phyloP scores from a whole-genome alignment of 2,329 filamentous ascomycete genomes.

The Fusarium lateritium region DNA sequence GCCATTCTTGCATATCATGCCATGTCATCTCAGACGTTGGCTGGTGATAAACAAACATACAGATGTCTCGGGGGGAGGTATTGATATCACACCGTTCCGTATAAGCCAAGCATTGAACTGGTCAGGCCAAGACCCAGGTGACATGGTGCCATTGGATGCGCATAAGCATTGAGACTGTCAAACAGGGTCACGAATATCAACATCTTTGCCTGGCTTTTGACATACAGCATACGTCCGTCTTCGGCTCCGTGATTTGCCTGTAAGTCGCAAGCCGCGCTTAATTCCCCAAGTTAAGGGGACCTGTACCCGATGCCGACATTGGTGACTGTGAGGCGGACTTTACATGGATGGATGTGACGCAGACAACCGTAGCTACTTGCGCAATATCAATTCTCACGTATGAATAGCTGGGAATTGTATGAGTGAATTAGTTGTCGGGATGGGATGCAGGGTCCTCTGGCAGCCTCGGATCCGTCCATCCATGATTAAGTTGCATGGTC shows the following conservation, averaged over 20 bases:
- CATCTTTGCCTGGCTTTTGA: not conserved
- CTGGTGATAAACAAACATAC: slow-evolving; percentile 1
- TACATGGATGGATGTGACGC: slow-evolving; percentile 22
- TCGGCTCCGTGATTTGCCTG: slow-evolving; percentile 23
- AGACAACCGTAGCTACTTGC: slow-evolving; percentile 17
- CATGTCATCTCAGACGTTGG: slow-evolving; percentile 1
- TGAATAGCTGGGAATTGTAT: slow-evolving; percentile 41
- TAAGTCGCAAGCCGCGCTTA: slow-evolving; percentile 23
- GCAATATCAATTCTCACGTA: slow-evolving; percentile 21
- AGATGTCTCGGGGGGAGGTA: not conserved
- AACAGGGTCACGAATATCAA: slow-evolving; percentile 5
- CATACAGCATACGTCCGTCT: not conserved
- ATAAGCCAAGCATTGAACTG: slow-evolving; percentile 15
- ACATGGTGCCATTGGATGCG: slow-evolving; percentile 17
- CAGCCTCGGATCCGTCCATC: slow-evolving; percentile 38
- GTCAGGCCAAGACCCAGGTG: slow-evolving; percentile 45
- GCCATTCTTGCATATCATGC: not conserved
- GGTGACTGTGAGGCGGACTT: not conserved
- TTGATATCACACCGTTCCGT: slow-evolving; percentile 13
- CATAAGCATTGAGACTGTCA: slow-evolving; percentile 16
- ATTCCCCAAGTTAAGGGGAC: slow-evolving; percentile 7
- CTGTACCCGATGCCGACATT: slow-evolving; percentile 8
- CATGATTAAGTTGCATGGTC: slow-evolving; percentile 31
- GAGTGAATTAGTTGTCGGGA: slow-evolving; percentile 49
- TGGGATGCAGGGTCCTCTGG: slow-evolving; percentile 47